Evolutionary conservation across 2,329 filamentous ascomycete species (phyloP).

Genomic region (Tolypocladium nubicola): DNA sequence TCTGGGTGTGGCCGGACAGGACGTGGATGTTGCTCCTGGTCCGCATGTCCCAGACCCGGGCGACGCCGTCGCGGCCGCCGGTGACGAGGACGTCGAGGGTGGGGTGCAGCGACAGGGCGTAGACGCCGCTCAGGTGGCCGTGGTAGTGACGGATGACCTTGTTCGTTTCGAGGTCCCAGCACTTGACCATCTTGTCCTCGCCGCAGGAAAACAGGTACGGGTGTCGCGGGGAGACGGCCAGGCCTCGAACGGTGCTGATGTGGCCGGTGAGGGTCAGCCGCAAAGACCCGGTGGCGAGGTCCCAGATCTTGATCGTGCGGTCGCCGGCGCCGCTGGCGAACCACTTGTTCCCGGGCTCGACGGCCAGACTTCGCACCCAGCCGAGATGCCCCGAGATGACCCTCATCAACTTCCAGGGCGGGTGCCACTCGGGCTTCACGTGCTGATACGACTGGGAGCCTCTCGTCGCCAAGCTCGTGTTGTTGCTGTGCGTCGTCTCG

Average conservation of each 20-base stretch:
- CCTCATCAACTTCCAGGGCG: constrained; percentile 96
- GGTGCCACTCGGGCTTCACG: constrained; percentile 85
- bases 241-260: constrained; percentile 83
- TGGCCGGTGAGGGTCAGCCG: constrained; percentile 84
- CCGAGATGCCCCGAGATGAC: constrained; percentile 95
- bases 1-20: constrained; percentile 79
- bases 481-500: constrained; percentile 10
- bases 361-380: constrained; percentile 82
- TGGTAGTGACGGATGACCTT: constrained; percentile 98
- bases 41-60: constrained; percentile 96
- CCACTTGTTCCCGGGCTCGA: constrained; percentile 96
- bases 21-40: constrained; percentile 95
- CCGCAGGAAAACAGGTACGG: constrained; percentile 97
- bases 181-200: constrained; percentile 99
- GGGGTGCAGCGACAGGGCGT: constrained; percentile 85
- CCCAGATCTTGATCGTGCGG: constrained; percentile 97
- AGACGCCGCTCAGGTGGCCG: constrained; percentile 91
- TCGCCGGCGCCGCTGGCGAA: constrained; percentile 94
- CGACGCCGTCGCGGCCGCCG: constrained; percentile 87
- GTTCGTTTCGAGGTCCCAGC: constrained; percentile 99
- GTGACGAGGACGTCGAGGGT: constrained; percentile 92
- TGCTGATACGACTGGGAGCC: constrained; percentile 20
- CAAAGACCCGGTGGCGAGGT: constrained; percentile 78
- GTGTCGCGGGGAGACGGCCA: constrained; percentile 86
- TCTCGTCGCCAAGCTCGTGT: constrained; percentile 20